phyloP scores from a whole-genome alignment of 768 basidiomycete genomes.

The Xerocomus potaroensis region DNA sequence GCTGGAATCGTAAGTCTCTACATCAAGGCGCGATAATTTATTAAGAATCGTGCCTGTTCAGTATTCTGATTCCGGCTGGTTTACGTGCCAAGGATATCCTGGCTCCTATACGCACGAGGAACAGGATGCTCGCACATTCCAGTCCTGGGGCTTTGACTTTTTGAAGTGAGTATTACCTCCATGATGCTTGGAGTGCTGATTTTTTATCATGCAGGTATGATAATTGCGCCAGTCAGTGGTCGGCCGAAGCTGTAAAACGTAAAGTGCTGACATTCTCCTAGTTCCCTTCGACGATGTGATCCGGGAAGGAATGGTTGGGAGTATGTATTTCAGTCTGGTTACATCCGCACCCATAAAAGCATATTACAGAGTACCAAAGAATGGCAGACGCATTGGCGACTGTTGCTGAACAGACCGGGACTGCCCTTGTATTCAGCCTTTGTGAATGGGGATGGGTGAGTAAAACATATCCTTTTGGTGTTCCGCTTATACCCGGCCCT shows the following conservation, averaged over 20 bases:
- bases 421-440: slow-evolving; percentile 54
- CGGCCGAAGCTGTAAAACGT: not conserved
- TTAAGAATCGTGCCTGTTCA: slow-evolving; percentile 15
- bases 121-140: slow-evolving; percentile 55
- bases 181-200: not conserved
- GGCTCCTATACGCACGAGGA: slow-evolving; percentile 61
- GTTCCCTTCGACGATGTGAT: slow-evolving; percentile 55
- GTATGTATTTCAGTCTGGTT: slow-evolving; percentile 30
- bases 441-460: slow-evolving; percentile 67
- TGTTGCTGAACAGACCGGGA: slow-evolving; percentile 43
- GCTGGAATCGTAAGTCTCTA: slow-evolving; percentile 52
- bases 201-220: slow-evolving; percentile 41
- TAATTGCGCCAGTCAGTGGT: slow-evolving; percentile 49
- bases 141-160: slow-evolving; percentile 59
- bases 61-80: slow-evolving; percentile 70
- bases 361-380: slow-evolving; percentile 46
- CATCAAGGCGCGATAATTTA: not conserved
- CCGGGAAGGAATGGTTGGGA: slow-evolving; percentile 49
- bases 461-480: slow-evolving; percentile 1
- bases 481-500: not conserved
- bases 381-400: slow-evolving; percentile 54
- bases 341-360: not conserved
- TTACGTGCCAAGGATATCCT: slow-evolving; percentile 56
- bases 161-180: slow-evolving; percentile 44
- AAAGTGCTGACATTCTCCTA: slow-evolving; percentile 17